phyloP scores from a whole-genome alignment of 2,329 filamentous ascomycete genomes.

The Penicillium polonicum region DNA sequence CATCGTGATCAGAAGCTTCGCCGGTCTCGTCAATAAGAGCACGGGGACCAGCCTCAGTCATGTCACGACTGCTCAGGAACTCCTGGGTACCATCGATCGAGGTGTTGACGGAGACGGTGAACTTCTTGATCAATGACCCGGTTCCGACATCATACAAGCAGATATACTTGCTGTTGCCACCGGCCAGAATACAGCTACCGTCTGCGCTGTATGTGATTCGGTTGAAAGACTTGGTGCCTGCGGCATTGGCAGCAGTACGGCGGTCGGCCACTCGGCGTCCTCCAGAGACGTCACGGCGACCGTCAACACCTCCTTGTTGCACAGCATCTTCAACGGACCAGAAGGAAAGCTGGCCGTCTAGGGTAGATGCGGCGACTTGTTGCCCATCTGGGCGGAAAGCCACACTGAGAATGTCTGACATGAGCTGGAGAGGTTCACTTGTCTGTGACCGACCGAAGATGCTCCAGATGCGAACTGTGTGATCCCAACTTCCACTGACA shows the following conservation, averaged over 20 bases:
- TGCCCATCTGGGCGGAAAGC: slow-evolving; percentile 86
- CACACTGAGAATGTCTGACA: slow-evolving; percentile 84
- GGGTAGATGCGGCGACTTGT: slow-evolving; percentile 85
- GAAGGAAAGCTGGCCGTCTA: slow-evolving; percentile 92
- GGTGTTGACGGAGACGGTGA: slow-evolving; percentile 92
- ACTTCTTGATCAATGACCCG: slow-evolving; percentile 89
- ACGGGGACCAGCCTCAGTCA: slow-evolving; percentile 85
- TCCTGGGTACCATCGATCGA: slow-evolving; percentile 95
- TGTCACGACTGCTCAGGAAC: slow-evolving; percentile 85
- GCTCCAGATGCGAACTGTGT: slow-evolving; percentile 92
- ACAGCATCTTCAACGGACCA: slow-evolving; percentile 88
- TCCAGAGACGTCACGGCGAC: slow-evolving; percentile 86
- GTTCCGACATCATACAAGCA: slow-evolving; percentile 95
- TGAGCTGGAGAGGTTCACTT: slow-evolving; percentile 87
- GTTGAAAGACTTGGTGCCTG: slow-evolving; percentile 86
- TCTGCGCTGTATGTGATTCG: slow-evolving; percentile 90
- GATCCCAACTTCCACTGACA: slow-evolving; percentile 94
- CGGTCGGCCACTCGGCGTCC: slow-evolving; percentile 86
- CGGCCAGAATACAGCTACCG: slow-evolving; percentile 84
- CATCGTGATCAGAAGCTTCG: slow-evolving; percentile 85
- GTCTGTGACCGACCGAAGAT: slow-evolving; percentile 93
- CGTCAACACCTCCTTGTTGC: slow-evolving; percentile 83
- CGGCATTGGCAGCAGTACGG: slow-evolving; percentile 83
- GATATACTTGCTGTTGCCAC: slow-evolving; percentile 97
- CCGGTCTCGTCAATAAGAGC: slow-evolving; percentile 85